Conservation (phyloP, 495 filamentous ascomycete genomes). For the Aspergillus carlsbadensis region DNA sequence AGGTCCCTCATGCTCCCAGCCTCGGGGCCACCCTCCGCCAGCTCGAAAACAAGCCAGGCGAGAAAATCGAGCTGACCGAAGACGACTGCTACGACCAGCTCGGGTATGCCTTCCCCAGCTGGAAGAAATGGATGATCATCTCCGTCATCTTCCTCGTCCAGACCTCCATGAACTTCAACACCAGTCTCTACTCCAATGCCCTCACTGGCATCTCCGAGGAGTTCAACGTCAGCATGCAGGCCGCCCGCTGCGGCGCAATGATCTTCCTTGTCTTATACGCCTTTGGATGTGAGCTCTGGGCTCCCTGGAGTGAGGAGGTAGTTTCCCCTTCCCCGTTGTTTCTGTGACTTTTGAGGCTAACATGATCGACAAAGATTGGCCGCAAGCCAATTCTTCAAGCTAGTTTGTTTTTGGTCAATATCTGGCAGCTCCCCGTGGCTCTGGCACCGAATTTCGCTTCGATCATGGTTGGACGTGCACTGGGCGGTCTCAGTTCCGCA, state of each 20-base stretch:
- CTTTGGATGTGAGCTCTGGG: constrained; percentile 67
- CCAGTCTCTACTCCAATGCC: constrained; percentile 55
- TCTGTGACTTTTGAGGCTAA: too few relatives aligned
- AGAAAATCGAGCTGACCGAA: constrained; percentile 51
- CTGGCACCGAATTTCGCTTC: constrained; percentile 53
- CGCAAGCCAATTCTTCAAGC: constrained; percentile 56
- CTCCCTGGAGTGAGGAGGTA: constrained; percentile 66
- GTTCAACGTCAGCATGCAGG: constrained; percentile 47
- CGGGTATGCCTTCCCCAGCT: constrained; percentile 50
- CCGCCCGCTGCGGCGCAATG: constrained; percentile 55
- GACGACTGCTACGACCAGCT: constrained; percentile 58
- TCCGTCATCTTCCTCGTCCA: constrained; percentile 58
- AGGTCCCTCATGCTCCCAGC: constrained; percentile 9
- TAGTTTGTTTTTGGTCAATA: constrained; percentile 57
- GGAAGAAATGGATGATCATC: constrained; percentile 63
- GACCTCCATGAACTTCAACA: constrained; percentile 59
- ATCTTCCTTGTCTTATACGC: constrained; percentile 62
- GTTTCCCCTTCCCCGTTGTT: too few relatives aligned
- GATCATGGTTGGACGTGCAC: constrained; percentile 55
- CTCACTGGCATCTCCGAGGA: constrained; percentile 48
- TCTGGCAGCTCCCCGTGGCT: constrained; percentile 56
- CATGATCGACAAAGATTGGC: too few relatives aligned
- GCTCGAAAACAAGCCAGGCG: constrained; percentile 26
- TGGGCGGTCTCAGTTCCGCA: constrained; percentile 60
- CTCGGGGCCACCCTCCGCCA: constrained; percentile 23